These are phyloP conservation scores for Amylocystis lapponica DNA, from an alignment of 768 basidiomycete species.

Conservation along the genomic window DNA sequence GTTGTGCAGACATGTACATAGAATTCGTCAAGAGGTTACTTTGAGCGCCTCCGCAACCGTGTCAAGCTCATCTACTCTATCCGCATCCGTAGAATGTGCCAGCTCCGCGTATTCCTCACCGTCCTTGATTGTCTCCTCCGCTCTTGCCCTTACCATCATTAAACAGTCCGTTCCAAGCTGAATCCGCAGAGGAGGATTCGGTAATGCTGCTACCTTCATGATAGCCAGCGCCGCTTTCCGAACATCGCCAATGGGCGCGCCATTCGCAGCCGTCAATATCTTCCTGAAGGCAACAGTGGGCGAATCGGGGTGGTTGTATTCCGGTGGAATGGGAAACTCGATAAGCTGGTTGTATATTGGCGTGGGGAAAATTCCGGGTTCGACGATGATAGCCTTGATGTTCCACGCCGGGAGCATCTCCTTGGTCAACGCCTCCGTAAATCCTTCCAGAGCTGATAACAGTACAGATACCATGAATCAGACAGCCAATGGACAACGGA, in stretches of 20 bases:
- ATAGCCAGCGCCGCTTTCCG: slow-evolving; percentile 11
- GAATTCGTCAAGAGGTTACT: too few species aligned
- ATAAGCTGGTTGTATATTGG: slow-evolving; percentile 9
- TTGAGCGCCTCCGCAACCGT: not conserved
- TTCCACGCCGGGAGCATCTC: slow-evolving; percentile 16
- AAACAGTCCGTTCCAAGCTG: slow-evolving; percentile 14
- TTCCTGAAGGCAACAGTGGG: slow-evolving; percentile 2
- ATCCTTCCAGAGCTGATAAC: slow-evolving; percentile 13
- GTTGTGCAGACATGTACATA: too few species aligned
- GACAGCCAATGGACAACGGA: not conserved
- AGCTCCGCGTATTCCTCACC: slow-evolving; percentile 7
- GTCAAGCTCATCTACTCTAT: not conserved
- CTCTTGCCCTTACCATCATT: slow-evolving; percentile 9
- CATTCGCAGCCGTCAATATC: slow-evolving; percentile 1
- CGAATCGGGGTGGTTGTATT: slow-evolving; percentile 6
- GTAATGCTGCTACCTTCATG: slow-evolving; percentile 7
- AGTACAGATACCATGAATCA: too few species aligned
- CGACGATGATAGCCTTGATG: slow-evolving; percentile 13
- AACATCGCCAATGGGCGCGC: slow-evolving; percentile 9
- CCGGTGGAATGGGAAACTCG: slow-evolving; percentile 1
- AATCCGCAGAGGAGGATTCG: slow-evolving; percentile 8
- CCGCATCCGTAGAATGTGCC: slow-evolving; percentile 3
- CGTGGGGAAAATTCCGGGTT: slow-evolving; percentile 20
- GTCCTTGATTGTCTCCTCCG: slow-evolving; percentile 9
- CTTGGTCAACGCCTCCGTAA: slow-evolving; percentile 14